These are phyloP conservation scores for Pichia eremophila DNA, from an alignment of 805 yeast genomes.

Conservation along the genomic window DNA sequence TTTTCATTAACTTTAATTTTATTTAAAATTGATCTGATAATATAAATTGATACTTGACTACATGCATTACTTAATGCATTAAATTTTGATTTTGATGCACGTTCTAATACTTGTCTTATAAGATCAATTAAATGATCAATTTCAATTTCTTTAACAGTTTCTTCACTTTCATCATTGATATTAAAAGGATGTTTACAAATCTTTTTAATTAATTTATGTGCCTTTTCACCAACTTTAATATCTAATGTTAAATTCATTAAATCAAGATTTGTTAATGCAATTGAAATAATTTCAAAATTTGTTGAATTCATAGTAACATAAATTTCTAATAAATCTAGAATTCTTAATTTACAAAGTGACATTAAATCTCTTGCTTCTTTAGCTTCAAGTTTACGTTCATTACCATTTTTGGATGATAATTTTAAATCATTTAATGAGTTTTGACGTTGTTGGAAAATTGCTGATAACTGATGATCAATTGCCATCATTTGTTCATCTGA, in stretches of 20 bases:
- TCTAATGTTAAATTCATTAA: constrained; percentile 63
- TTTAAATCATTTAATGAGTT: constrained; percentile 43
- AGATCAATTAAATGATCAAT: constrained; percentile 12
- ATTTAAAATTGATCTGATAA: constrained; percentile 45
- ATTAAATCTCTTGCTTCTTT: constrained; percentile 72
- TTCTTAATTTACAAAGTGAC: constrained; percentile 65
- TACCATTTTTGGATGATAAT: constrained; percentile 39
- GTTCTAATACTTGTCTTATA: constrained; percentile 35
- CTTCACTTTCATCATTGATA: constrained; percentile 15
- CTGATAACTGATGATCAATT: constrained; percentile 73
- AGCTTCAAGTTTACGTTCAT: constrained; percentile 62
- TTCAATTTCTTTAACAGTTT: not conserved
- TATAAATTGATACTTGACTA: constrained; percentile 55
- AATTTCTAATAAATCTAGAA: constrained; percentile 66
- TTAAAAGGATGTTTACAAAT: constrained; percentile 38
- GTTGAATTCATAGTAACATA: constrained; percentile 40
- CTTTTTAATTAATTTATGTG: constrained; percentile 61
- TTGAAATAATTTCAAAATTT: constrained; percentile 31
- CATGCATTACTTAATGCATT: constrained; percentile 48
- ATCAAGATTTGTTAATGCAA: constrained; percentile 47
- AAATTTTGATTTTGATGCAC: constrained; percentile 34
- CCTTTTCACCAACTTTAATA: constrained; percentile 60
- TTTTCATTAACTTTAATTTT: constrained; percentile 21
- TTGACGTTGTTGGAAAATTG: constrained; percentile 76
- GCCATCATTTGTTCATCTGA: constrained; percentile 97